Evolutionary conservation across 2,329 filamentous ascomycete species (phyloP), one percentile per base, ranked within the genome.

Genomic region (Helicocarpus griseus): DNA sequence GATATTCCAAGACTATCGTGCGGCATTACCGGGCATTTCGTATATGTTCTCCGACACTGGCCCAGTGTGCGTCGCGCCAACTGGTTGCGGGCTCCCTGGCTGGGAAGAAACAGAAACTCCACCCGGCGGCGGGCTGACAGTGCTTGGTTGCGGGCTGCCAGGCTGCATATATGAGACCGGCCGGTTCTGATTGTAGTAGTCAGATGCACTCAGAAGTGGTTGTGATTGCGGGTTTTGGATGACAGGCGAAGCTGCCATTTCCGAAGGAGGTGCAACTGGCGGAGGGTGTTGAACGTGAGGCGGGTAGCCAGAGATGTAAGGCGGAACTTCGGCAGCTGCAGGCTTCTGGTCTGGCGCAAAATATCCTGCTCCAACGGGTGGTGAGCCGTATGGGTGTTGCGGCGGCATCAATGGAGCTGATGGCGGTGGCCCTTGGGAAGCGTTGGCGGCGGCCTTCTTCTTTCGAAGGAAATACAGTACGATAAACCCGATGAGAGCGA

Each of bases 31-130:
- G 17, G 48, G 48, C 49, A 58, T 53, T 29, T 58, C 56, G 39
- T 58, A 55, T 19, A 58, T 55, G 21, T 56, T 53, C 9, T 57
- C 54, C 11, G 54, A 53, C 5, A 56, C 52, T 4, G 56, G 56
- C 14, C 56, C 56, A 11, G 40, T 26, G 47, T 54, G 52, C 13
- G 54, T 58, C 22, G 56, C 46, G 33, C 45, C 41, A 50, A 56
- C 53, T 14, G 24, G 38, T 22, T 47, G 49, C 9, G 50, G 43
- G 48, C 50, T 54, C 2, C 39, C 47, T 29, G 47, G 5, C 11
- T 21, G 31, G 6, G 31, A 17, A 11, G 31, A 14, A 38, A 17
- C 17, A 17, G 31, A 35, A n/a, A n/a, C n/a, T n/a, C 1, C 17
- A n/a, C 14, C 33, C 47, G 7, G 35, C 14, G 3, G 47, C 4